Evolutionary conservation across 1,284 basidiomycete genomes (phyloP).

Genomic region (Cutaneotrichosporon cyanovorans): DNA sequence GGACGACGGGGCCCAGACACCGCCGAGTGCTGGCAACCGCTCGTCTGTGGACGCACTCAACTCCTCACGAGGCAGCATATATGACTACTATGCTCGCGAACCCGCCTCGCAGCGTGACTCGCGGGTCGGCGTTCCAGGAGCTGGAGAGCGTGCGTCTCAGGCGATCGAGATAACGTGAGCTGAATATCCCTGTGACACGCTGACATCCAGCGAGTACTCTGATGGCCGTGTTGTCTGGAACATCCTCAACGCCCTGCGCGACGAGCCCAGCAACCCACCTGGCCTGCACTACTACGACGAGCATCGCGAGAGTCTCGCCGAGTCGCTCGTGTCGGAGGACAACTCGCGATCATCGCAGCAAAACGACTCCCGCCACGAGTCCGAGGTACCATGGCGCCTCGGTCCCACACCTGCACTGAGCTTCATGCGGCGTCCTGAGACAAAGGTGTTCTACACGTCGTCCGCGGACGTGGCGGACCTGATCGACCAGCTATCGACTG

Average conservation of each 20-base stretch:
- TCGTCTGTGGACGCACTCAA: not conserved
- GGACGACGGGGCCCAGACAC: no score
- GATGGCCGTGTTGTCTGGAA: constrained; percentile 42
- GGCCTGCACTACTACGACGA: not conserved
- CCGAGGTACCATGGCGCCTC: constrained; percentile 12
- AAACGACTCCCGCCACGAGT: constrained; percentile 1
- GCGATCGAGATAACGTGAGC: constrained; percentile 38
- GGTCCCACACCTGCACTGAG: constrained; percentile 9
- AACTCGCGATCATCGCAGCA: not conserved
- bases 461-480: constrained; percentile 38
- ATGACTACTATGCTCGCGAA: constrained; percentile 10
- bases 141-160: constrained; percentile 16
- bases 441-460: constrained; percentile 36
- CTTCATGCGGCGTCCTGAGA: constrained; percentile 25
- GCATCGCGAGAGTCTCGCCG: not conserved
- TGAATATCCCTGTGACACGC: constrained; percentile 9
- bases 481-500: constrained; percentile 36
- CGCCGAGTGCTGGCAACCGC: not conserved
- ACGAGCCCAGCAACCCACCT: constrained; percentile 1
- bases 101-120: not conserved
- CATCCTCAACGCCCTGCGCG: constrained; percentile 35
- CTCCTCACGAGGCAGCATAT: constrained; percentile 10
- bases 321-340: not conserved
- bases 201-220: constrained; percentile 32
- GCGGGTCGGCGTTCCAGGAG: not conserved